Evolutionary conservation across 148 eudicot species (phyloP).

Genomic region (Hydrangea macrophylla): DNA sequence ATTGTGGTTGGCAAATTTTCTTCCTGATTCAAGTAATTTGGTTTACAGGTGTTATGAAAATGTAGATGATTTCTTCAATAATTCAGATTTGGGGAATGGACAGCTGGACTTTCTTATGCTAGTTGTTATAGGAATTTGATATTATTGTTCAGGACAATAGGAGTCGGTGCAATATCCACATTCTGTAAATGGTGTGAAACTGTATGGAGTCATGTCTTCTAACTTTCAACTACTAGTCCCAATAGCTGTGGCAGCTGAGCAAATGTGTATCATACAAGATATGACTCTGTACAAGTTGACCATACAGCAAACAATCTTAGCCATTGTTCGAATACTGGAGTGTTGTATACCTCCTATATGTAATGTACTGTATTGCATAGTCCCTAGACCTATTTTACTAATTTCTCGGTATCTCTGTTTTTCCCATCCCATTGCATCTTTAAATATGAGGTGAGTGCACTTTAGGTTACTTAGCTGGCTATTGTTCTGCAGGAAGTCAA

Average conservation of each 20-base stretch:
- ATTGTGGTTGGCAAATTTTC: background rate
- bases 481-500: constrained; percentile 54
- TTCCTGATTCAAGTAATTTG: background rate
- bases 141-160: background rate
- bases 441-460: background rate
- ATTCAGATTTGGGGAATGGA: background rate
- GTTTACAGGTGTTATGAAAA: background rate
- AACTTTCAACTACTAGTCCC: background rate
- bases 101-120: background rate
- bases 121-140: background rate
- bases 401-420: background rate
- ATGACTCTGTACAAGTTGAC: background rate
- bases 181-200: background rate
- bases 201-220: background rate
- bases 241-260: background rate
- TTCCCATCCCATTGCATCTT: background rate
- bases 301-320: background rate
- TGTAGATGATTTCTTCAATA: background rate
- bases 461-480: background rate
- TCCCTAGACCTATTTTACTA: background rate
- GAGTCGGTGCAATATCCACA: background rate
- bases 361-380: background rate
- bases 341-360: background rate
- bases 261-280: background rate
- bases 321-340: background rate